Conservation (phyloP, 2,329 filamentous ascomycete genomes). For the Coniochaeta sp. region DNA sequence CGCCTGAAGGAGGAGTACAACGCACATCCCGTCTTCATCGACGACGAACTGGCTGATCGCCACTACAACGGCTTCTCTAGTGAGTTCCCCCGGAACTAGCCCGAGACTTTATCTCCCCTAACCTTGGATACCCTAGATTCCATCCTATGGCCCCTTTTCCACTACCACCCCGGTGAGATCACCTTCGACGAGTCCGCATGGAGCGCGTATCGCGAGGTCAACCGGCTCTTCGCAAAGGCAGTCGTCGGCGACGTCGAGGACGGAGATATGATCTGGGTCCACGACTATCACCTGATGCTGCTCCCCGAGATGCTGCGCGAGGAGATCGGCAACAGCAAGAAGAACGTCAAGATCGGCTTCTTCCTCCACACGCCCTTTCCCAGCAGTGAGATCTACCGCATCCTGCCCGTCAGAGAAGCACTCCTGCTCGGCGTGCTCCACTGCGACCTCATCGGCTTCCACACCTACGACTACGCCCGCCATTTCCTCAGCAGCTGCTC, state of each 20-base stretch:
- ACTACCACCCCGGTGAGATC: slow-evolving; percentile 97
- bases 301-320: slow-evolving; percentile 92
- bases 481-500: slow-evolving; percentile 96
- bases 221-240: slow-evolving; percentile 82
- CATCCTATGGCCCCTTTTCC: slow-evolving; percentile 97
- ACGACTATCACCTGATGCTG: slow-evolving; percentile 98
- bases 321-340: slow-evolving; percentile 71
- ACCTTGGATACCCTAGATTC: slow-evolving; percentile 63
- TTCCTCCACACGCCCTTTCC: slow-evolving; percentile 97
- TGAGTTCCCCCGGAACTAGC: slow-evolving; percentile 48
- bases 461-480: slow-evolving; percentile 97
- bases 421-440: slow-evolving; percentile 82
- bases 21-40: slow-evolving; percentile 86
- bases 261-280: slow-evolving; percentile 94
- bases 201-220: slow-evolving; percentile 89
- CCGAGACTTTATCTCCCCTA: not conserved
- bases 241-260: slow-evolving; percentile 84
- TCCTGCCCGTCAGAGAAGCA: slow-evolving; percentile 84
- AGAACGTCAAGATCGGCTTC: slow-evolving; percentile 96
- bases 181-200: slow-evolving; percentile 95
- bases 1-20: slow-evolving; percentile 81
- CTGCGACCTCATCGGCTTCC: slow-evolving; percentile 94
- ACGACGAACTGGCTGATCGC: slow-evolving; percentile 85
- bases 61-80: slow-evolving; percentile 99
- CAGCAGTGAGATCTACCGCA: slow-evolving; percentile 93